Percentiles rank a stretch among this genome's conserved stretches.
phyloP scores from a whole-genome alignment of 805 yeast genomes.

The Maudiozyma turicensis region DNA sequence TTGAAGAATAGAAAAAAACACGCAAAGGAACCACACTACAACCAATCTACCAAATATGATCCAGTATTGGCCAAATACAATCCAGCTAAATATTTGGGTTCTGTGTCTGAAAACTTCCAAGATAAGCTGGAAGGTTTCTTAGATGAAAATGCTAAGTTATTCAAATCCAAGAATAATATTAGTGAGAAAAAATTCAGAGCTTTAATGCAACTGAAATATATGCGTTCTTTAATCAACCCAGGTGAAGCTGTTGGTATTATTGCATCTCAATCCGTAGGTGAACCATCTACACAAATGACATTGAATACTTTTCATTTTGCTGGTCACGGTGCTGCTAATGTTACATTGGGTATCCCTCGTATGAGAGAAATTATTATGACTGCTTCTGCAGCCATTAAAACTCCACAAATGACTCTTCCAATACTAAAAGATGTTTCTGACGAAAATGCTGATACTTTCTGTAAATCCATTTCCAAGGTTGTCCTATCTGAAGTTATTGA shows the following conservation, averaged over 20 bases:
- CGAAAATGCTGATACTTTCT: slow-evolving; percentile 83
- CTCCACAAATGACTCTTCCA: slow-evolving; percentile 98
- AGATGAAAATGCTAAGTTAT: slow-evolving; percentile 42
- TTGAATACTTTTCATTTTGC: slow-evolving; percentile 95
- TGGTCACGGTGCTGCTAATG: slow-evolving; percentile 99
- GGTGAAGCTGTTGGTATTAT: slow-evolving; percentile 98
- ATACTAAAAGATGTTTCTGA: slow-evolving; percentile 70
- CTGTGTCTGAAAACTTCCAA: slow-evolving; percentile 86
- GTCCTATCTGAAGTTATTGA: slow-evolving; percentile 83
- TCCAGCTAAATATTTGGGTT: slow-evolving; percentile 85
- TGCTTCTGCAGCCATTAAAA: slow-evolving; percentile 87
- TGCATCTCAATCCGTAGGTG: slow-evolving; percentile 98
- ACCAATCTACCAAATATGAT: slow-evolving; percentile 60
- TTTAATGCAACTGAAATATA: slow-evolving; percentile 94
- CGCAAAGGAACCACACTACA: slow-evolving; percentile 50
- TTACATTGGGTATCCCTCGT: slow-evolving; percentile 98
- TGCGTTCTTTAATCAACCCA: slow-evolving; percentile 90
- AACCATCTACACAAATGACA: slow-evolving; percentile 99
- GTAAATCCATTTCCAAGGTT: slow-evolving; percentile 80
- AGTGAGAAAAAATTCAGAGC: slow-evolving; percentile 82
- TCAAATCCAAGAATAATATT: slow-evolving; percentile 41
- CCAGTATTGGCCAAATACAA: slow-evolving; percentile 79
- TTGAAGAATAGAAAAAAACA: slow-evolving; percentile 63
- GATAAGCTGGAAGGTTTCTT: slow-evolving; percentile 66
- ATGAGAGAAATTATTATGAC: slow-evolving; percentile 99